Evolutionary conservation across 225 moss, liverwort and hornwort species (phyloP), one percentile per base, ranked within the genome.

Genomic region (Rhytidiadelphus loreus): DNA sequence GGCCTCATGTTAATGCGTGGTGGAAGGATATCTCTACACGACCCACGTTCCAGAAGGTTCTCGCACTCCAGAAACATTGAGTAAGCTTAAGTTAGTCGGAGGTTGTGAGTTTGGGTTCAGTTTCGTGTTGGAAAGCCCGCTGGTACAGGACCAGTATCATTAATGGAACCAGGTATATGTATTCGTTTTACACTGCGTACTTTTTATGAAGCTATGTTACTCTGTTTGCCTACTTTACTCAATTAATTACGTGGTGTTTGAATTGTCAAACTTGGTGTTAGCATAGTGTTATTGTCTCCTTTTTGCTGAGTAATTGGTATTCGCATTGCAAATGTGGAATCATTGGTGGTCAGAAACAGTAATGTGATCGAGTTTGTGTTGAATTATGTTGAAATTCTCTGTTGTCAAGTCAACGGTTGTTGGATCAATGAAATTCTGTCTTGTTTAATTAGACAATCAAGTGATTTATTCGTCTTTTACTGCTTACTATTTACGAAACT

Each of bases 1-100:
- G 92, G 6, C 88, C 88, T 5, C 89, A 92, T n/a, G 32, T 92
- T 3, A 63, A 12, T 46, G 89, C 90, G 2, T 92, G 92, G 92
- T 92, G 92, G 92, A 85, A 63, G 0, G 64, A 56, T 17, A 73
- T 92, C 70, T 89, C 90, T 19, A 5, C 81, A 21, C 90, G 92
- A 30, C 81, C 89, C 21, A 32, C 92, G 16, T 89, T 84, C 48
- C 59, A 80, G 87, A 92, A 89, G 90, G 90, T 92, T 25, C 82
- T 90, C 11, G 88, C 78, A 15, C 6, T 85, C 83, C 71, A 79
- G 83, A 68, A 83, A 13, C 83, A 88, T 1, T 77, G 25, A 77
- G 76, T 13, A 13, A 4, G 7, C 2, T 41, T 13, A 13, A 4
- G 7, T 4, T 41, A 37, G 35, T 11, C 22, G 77, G 77, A n/a